These are phyloP conservation scores for Pseudopediastrum boryanum DNA, from an alignment of 139 green algal species.

Conservation along the genomic window DNA sequence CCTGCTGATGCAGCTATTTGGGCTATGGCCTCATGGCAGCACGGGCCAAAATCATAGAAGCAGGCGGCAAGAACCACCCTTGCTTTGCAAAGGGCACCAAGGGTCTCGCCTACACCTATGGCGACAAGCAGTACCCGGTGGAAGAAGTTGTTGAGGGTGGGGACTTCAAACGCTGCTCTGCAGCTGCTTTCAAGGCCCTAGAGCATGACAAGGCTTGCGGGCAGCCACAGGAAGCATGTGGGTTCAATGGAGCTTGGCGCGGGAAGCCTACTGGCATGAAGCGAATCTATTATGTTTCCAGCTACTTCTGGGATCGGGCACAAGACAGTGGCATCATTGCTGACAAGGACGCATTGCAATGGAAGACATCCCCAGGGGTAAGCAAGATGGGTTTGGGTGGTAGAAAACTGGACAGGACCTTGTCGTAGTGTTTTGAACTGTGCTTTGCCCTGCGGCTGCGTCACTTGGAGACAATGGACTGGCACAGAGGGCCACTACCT, in stretches of 20 bases:
- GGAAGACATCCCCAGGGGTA: slow-evolving; percentile 48
- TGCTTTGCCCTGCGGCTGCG: no score
- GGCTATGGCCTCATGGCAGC: slow-evolving; percentile 97
- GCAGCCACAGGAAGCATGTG: slow-evolving; percentile 76
- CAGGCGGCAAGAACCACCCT: slow-evolving; percentile 55
- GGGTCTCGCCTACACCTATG: slow-evolving; percentile 65
- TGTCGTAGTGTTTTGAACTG: no score
- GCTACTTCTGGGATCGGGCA: slow-evolving; percentile 95
- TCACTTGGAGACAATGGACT: no score
- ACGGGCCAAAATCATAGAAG: slow-evolving; percentile 83
- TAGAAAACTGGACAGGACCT: neutral
- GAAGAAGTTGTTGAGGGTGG: slow-evolving; percentile 14
- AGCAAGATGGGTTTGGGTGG: neutral
- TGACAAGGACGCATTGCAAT: slow-evolving; percentile 47
- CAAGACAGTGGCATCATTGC: slow-evolving; percentile 60
- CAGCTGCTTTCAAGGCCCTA: slow-evolving; percentile 40
- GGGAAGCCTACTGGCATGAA: slow-evolving; percentile 55
- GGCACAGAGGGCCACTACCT: no score
- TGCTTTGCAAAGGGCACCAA: slow-evolving; percentile 74
- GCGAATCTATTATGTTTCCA: slow-evolving; percentile 87
- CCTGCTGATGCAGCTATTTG: slow-evolving; percentile 91
- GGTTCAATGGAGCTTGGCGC: slow-evolving; percentile 93
- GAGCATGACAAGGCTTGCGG: slow-evolving; percentile 47
- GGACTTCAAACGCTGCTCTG: slow-evolving; percentile 44
- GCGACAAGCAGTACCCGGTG: slow-evolving; percentile 32